phyloP scores from a whole-genome alignment of 2,329 filamentous ascomycete species.

The Emydomyces testavorans region DNA sequence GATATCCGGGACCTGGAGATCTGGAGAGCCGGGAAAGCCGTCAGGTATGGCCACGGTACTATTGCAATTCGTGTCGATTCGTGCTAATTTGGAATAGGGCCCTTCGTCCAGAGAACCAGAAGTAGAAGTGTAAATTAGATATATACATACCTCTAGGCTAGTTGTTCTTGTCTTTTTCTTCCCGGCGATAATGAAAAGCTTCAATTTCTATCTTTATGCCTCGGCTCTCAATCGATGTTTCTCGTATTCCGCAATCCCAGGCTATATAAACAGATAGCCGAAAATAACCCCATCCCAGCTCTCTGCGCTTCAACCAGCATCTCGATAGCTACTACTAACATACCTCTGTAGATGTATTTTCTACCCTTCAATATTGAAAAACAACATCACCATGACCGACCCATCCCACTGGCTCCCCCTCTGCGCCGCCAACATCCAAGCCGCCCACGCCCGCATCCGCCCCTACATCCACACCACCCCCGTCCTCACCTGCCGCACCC shows the following conservation, averaged over 20 bases:
- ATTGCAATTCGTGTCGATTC: neutral
- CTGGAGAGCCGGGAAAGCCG: constrained; percentile 97
- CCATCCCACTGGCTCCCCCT: constrained; percentile 46
- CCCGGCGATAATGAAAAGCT: neutral
- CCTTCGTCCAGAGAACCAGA: constrained; percentile 78
- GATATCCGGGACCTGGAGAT: constrained; percentile 98
- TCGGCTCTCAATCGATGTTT: no score
- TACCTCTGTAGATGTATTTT: no score
- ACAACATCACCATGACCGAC: constrained; percentile 33
- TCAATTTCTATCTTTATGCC: no score
- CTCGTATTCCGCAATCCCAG: no score
- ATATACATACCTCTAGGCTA: constrained; percentile 3
- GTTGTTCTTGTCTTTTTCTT: neutral
- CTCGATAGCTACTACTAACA: no score
- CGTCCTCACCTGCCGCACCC: constrained; percentile 64
- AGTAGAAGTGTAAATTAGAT: constrained; percentile 38
- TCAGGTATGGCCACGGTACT: no score
- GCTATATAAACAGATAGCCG: no score
- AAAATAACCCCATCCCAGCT: no score
- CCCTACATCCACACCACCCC: constrained; percentile 72
- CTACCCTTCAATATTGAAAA: neutral
- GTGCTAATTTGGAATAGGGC: constrained; percentile 35
- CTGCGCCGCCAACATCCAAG: constrained; percentile 57
- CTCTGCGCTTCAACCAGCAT: no score
- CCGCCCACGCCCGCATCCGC: constrained; percentile 61